Evolutionary conservation across 768 basidiomycete genomes (phyloP).

Genomic region (Hydnomerulius pinastri): DNA sequence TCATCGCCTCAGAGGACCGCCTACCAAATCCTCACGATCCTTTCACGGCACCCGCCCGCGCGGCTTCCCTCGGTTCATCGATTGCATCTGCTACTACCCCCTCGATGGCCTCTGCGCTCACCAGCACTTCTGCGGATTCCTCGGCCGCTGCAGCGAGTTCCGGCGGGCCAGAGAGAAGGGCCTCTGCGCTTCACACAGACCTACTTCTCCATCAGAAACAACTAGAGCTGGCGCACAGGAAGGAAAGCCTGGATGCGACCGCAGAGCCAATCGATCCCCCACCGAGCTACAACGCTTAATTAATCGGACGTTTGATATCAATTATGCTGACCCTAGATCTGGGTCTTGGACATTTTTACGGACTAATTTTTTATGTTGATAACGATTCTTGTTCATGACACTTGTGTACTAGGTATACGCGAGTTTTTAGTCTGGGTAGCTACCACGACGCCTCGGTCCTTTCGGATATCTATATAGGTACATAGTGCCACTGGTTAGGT

Average conservation of each 20-base stretch:
- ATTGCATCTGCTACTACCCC: not conserved
- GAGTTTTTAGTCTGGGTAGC: not conserved
- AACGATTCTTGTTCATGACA: not conserved
- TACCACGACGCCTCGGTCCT: not conserved
- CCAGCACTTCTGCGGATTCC: not conserved
- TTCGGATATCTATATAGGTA: not conserved
- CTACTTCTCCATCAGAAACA: constrained; percentile 10
- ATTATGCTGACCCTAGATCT: not conserved
- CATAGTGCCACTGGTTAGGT: no score
- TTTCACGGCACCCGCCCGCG: constrained; percentile 3
- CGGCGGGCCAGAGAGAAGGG: constrained; percentile 12
- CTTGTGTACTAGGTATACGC: not conserved
- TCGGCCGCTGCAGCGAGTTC: constrained; percentile 47
- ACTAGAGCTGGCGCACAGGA: constrained; percentile 8
- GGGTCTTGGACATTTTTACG: not conserved
- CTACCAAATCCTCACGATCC: constrained; percentile 12
- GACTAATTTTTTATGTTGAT: not conserved
- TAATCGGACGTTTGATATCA: not conserved
- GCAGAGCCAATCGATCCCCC: constrained; percentile 5
- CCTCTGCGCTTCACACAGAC: constrained; percentile 9
- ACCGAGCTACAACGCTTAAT: constrained; percentile 5
- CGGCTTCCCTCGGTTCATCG: not conserved
- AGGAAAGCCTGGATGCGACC: constrained; percentile 5
- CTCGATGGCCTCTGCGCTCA: not conserved
- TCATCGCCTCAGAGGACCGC: not conserved